Conservation (phyloP, 1,139 yeast species). For the Kodamaea alishanica region DNA sequence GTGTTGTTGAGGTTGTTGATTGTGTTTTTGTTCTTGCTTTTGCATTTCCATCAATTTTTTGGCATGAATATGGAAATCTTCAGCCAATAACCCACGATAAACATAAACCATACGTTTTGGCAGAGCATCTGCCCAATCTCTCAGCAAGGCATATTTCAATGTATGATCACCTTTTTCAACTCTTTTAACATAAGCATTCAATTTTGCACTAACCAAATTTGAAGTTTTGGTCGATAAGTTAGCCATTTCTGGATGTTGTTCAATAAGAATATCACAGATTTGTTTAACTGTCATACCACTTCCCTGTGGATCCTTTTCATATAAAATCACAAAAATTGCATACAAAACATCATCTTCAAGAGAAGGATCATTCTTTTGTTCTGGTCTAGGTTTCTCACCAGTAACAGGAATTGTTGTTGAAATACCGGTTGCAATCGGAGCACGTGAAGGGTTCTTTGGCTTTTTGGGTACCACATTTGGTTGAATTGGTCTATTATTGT, state of each 20-base stretch:
- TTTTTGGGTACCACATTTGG: conserved; percentile 23
- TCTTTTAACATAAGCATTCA: conserved; percentile 79
- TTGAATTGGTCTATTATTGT: conserved; percentile 12
- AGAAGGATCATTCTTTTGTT: conserved; percentile 54
- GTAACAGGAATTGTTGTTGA: conserved; percentile 78
- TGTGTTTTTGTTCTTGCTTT: conserved; percentile 17
- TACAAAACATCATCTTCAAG: conserved; percentile 72
- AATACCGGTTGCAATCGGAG: conserved; percentile 64
- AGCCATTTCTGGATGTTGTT: conserved; percentile 78
- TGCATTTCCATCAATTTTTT: conserved; percentile 48
- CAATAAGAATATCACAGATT: conserved; percentile 69
- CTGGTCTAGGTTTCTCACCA: conserved; percentile 74
- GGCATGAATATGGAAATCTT: conserved; percentile 69
- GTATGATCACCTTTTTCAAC: conserved; percentile 77
- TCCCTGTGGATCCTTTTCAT: conserved; percentile 62
- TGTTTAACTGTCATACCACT: conserved; percentile 84
- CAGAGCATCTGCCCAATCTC: conserved; percentile 88
- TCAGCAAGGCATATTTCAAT: conserved; percentile 65
- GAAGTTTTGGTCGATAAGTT: conserved; percentile 76
- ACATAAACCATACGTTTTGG: conserved; percentile 87
- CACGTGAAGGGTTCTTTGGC: conserved; percentile 34
- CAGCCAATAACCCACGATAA: conserved; percentile 70
- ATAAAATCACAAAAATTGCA: conserved; percentile 69
- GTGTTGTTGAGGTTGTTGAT: conserved; percentile 9
- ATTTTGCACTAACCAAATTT: conserved; percentile 72